Evolutionary conservation across 306 rosid genomes (phyloP).

Genomic region (Rosa lucieae): DNA sequence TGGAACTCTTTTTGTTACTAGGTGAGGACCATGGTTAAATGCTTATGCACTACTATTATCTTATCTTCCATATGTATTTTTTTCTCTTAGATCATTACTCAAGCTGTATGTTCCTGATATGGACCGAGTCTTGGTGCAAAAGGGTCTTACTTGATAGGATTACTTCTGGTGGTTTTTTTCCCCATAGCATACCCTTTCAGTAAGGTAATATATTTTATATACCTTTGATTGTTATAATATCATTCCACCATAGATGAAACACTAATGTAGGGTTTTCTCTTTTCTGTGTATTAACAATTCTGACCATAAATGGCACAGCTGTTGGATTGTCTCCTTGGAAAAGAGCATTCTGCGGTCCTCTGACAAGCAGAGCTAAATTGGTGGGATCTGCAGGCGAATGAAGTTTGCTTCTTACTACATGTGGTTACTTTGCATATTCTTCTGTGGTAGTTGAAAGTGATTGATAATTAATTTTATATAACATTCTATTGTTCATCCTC

Average conservation of each 20-base stretch:
- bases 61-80: not conserved
- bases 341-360: constrained; percentile 57
- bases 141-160: constrained; percentile 42
- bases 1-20: no score
- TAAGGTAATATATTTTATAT: constrained; percentile 42
- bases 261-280: not conserved
- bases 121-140: constrained; percentile 65
- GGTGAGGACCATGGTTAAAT: not conserved
- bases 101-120: constrained; percentile 65
- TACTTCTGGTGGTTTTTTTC: constrained; percentile 58
- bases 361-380: constrained; percentile 68
- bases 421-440: not conserved
- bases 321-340: constrained; percentile 71
- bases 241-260: not conserved
- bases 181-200: constrained; percentile 80
- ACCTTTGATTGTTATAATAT: not conserved
- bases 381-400: constrained; percentile 69
- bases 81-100: constrained; percentile 62
- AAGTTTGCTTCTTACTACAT: constrained; percentile 35
- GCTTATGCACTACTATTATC: not conserved
- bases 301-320: constrained; percentile 33
- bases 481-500: not conserved
- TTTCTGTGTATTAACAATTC: not conserved
- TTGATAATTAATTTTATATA: not conserved
- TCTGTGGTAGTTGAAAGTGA: not conserved